These are phyloP conservation scores for Fusarium torulosum DNA, from an alignment of 2,329 filamentous ascomycete genomes.

Conservation along the genomic window DNA sequence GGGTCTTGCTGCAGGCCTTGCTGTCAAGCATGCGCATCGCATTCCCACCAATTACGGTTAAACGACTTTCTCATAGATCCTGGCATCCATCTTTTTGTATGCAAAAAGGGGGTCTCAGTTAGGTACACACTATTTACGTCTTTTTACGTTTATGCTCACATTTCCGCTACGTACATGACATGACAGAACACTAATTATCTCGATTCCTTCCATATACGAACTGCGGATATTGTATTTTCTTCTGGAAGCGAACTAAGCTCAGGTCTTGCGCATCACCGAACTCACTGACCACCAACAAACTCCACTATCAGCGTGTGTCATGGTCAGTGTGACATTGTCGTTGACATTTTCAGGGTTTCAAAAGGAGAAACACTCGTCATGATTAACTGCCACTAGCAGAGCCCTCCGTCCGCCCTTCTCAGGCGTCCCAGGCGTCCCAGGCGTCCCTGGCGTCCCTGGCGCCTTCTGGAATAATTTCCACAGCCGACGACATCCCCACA, in stretches of 20 bases:
- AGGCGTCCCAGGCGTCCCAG: too few relatives aligned
- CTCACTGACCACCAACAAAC: slow-evolving; percentile 1
- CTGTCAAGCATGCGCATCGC: slow-evolving; percentile 24
- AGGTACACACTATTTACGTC: background rate
- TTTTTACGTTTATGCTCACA: slow-evolving; percentile 5
- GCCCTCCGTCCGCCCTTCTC: slow-evolving; percentile 11
- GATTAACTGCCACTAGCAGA: slow-evolving; percentile 32
- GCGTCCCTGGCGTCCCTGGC: background rate
- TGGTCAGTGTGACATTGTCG: background rate
- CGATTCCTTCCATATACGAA: slow-evolving; percentile 17
- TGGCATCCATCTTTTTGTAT: background rate
- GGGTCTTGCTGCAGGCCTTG: slow-evolving; percentile 37
- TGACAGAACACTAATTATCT: slow-evolving; percentile 1
- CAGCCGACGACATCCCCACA: slow-evolving; percentile 39
- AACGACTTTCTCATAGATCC: slow-evolving; percentile 3
- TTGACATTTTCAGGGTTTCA: slow-evolving; percentile 7
- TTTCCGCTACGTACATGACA: background rate
- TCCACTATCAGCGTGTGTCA: slow-evolving; percentile 2
- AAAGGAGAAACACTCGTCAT: slow-evolving; percentile 32
- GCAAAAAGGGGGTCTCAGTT: slow-evolving; percentile 2
- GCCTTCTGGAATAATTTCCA: slow-evolving; percentile 48
- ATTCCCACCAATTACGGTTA: slow-evolving; percentile 41
- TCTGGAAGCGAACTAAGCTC: slow-evolving; percentile 8
- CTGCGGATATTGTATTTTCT: slow-evolving; percentile 2
- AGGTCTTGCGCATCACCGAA: slow-evolving; percentile 1